Base-by-base conservation (phyloP, 2,329 filamentous ascomycete species). In the Knoxdaviesia capensis region DNA sequence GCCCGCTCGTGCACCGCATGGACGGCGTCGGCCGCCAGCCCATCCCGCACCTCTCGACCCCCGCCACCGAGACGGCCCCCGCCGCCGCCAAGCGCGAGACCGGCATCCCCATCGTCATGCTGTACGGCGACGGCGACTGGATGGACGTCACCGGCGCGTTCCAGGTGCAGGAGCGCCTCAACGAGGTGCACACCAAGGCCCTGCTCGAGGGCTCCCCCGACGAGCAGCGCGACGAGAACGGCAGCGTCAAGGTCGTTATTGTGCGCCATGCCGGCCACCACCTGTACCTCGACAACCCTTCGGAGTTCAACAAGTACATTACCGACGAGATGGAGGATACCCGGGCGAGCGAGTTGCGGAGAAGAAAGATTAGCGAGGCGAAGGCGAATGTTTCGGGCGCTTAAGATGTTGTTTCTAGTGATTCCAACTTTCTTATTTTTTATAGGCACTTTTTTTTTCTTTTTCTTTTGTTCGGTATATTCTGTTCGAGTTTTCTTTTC, bases 91-190 rank as follows among this genome's bases (percentile, higher is more conserved):
- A 49, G 7, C 59, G 55, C 44, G 71, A 75, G 51, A 80, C 69
- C 0, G 86, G 87, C 1, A 66, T 86, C 40, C 88, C 90, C 0
- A 66, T 96, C 32, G 71, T 96, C 6, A 73, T 98, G 55, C 87
- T 96, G 81, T 98, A 98, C 55, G 90, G 90, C 48, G 87, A 96
- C 52, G 78, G 90, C 53, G 90, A 98, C 64, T 98, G 90, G 90
- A 98, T 98, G 90, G 90, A 98, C 50, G 77, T 90, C 6, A 75
- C 76, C 0, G 90, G 87, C 31, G 90, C 90, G 0, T 74, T 77
- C 39, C 85, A 81, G 0, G 77, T 87, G 0, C 74, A 81, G 53
- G 74, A 87, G 59, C 86, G 80, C 56, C 69, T 96, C 8, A 77
- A 83, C 46, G 67, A 77, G 44, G 75, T 79, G 47, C 72, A 71